Percentiles rank a stretch among this genome's conserved stretches.
phyloP scores from a whole-genome alignment of 2,329 filamentous ascomycete species.

The Colletotrichum siamense region DNA sequence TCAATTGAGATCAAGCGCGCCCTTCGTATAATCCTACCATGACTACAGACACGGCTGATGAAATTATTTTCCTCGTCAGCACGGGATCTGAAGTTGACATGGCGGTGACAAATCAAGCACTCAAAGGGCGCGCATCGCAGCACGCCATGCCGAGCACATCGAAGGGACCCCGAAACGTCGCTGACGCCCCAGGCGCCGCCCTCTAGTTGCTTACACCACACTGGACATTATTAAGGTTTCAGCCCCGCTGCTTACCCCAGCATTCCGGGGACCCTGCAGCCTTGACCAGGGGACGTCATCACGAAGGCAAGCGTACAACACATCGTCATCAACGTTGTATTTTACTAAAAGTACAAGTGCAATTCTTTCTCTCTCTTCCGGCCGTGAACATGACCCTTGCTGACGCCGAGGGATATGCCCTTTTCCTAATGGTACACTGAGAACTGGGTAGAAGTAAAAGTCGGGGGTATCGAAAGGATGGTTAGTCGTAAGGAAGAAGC shows the following conservation, averaged over 20 bases:
- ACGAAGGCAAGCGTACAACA: neutral
- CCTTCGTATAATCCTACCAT: neutral
- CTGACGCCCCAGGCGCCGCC: neutral
- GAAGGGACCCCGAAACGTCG: neutral
- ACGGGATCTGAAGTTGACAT: neutral
- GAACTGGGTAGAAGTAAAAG: constrained; percentile 11
- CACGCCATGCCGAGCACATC: neutral
- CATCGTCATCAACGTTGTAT: neutral
- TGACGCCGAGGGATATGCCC: neutral
- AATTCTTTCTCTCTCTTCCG: neutral
- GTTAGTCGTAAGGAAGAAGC: neutral
- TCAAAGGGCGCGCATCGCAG: neutral
- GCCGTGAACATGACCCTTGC: neutral
- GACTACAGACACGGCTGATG: neutral
- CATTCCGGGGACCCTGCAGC: neutral
- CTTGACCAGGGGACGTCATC: neutral
- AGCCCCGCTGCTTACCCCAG: neutral
- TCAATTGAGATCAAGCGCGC: neutral
- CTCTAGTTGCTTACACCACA: neutral
- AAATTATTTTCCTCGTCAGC: neutral
- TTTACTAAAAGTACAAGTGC: neutral
- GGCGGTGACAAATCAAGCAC: constrained; percentile 14
- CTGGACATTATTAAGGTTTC: neutral
- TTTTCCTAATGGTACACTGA: constrained; percentile 13
- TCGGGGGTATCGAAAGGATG: constrained; percentile 22